Conservation (phyloP, 2,329 filamentous ascomycete genomes). For the Didymella arachidicola region DNA sequence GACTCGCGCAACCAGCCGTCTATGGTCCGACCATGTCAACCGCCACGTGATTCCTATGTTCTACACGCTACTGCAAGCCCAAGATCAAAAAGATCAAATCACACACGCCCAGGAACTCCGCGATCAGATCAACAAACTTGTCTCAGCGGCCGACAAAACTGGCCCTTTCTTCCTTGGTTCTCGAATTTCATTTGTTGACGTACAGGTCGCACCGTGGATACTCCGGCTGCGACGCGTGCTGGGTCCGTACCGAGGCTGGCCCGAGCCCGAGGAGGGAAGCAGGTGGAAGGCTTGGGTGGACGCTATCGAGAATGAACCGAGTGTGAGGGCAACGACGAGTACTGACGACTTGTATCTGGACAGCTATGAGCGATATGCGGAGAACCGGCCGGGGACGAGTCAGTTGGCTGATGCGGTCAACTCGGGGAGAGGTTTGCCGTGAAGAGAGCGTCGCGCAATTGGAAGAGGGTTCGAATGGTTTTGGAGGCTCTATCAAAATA, state of each 20-base stretch:
- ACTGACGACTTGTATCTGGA: constrained; percentile 71
- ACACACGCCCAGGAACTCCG: constrained; percentile 69
- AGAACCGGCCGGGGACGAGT: constrained; percentile 67
- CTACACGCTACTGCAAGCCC: constrained; percentile 74
- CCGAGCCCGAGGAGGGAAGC: constrained; percentile 66
- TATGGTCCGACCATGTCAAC: constrained; percentile 86
- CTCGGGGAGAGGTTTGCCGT: constrained; percentile 61
- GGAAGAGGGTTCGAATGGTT: background rate
- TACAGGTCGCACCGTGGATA: constrained; percentile 79
- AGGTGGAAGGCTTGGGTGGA: constrained; percentile 75
- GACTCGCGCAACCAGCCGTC: constrained; percentile 73
- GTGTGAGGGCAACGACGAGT: constrained; percentile 73
- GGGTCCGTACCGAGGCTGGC: constrained; percentile 71
- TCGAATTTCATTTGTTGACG: constrained; percentile 70
- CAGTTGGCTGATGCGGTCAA: constrained; percentile 68
- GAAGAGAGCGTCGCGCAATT: background rate
- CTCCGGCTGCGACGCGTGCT: constrained; percentile 72
- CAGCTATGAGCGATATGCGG: constrained; percentile 69
- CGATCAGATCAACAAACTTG: constrained; percentile 68
- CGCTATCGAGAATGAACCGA: constrained; percentile 70
- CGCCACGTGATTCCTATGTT: constrained; percentile 78
- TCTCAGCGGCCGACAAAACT: constrained; percentile 63
- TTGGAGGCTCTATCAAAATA: background rate
- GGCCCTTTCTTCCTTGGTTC: constrained; percentile 75
- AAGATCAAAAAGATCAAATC: constrained; percentile 66